Percentiles rank a stretch among this genome's conserved stretches.
Conservation (phyloP, 2,329 filamentous ascomycete genomes). For the Ceratocystis huliohia region DNA sequence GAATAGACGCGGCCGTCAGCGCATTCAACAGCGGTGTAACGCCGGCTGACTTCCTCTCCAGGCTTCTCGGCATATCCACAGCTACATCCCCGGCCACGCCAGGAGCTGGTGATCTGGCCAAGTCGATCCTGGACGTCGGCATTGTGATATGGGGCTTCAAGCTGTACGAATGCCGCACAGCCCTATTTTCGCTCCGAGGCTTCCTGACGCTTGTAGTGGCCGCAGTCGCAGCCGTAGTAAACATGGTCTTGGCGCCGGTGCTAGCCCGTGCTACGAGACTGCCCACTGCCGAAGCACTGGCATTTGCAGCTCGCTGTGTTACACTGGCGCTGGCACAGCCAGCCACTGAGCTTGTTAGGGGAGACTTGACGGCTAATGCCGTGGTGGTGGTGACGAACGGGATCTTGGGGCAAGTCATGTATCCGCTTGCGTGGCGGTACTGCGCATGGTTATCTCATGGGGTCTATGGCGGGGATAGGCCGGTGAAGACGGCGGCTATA, state of each 20-base stretch:
- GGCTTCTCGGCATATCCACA: not conserved
- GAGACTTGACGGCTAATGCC: conserved; percentile 37
- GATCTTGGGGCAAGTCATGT: conserved; percentile 33
- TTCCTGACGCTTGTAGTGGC: conserved; percentile 31
- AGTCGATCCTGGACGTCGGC: conserved; percentile 38
- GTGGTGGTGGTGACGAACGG: conserved; percentile 41
- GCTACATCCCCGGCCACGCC: conserved; percentile 19
- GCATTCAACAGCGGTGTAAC: not conserved
- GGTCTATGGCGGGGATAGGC: not conserved
- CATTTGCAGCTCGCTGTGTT: conserved; percentile 39
- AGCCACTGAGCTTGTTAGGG: conserved; percentile 34
- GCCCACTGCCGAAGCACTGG: conserved; percentile 28
- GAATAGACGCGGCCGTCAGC: not conserved
- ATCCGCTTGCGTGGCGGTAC: conserved; percentile 28
- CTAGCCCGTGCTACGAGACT: conserved; percentile 30
- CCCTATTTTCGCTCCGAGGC: conserved; percentile 35
- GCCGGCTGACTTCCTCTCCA: not conserved
- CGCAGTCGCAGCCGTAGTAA: conserved; percentile 30
- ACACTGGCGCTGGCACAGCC: conserved; percentile 40
- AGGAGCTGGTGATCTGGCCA: conserved; percentile 38
- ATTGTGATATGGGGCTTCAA: conserved; percentile 43
- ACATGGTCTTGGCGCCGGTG: conserved; percentile 33
- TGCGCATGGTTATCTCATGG: conserved; percentile 24
- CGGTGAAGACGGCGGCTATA: conserved; percentile 29
- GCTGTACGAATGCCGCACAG: conserved; percentile 37